Evolutionary conservation across 345 rosid genomes (phyloP), one percentile per base, ranked within the genome.

Genomic region (Diplotaxis tenuifolia): DNA sequence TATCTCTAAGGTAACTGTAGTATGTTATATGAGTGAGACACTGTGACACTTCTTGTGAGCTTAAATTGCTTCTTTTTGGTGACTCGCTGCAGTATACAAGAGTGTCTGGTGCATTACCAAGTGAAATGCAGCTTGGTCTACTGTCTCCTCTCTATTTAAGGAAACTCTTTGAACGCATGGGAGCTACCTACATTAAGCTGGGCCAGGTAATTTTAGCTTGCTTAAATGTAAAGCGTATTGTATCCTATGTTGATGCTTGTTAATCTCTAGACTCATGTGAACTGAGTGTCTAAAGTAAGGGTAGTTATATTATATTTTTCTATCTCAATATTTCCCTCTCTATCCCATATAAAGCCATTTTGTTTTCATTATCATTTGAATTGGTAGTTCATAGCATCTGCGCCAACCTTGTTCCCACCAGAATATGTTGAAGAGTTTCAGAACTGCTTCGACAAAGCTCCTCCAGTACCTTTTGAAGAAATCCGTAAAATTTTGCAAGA

Each of bases 161-260:
- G 89, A 91, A 75, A 78, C 83, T 94, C 59, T 94, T 94, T 85
- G 98, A 94, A 72, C 95, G 95, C 62, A 85, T 94, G 98, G 97
- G 98, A 75, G 98, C 97, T 80, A 94, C 98, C 52, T 94, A 89
- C 82, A 84, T 94, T 79, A 94, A 94, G 79, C 77, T 94, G 65
- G 98, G 98, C 8, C 97, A 94, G 95, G 97, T 88, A 67, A 76
- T 63, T 75, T 74, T 0, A 3, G 3, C 10, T 58, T 49, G 18
- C 65, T 40, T 20, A 72, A 31, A 14, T 64, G 45, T 42, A 65
- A 40, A 65, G 28, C 40, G 6, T 52, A 16, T 59, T 74, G 21
- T 54, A 54, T 75, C 34, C 11, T 52, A 1, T 36, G 56, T 49
- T 60, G 32, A 15, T 67, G 8, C n/a, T 7, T 50, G 27, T 58